Conservation (phyloP, 306 rosid genomes). For the Cicer yamashitae region DNA sequence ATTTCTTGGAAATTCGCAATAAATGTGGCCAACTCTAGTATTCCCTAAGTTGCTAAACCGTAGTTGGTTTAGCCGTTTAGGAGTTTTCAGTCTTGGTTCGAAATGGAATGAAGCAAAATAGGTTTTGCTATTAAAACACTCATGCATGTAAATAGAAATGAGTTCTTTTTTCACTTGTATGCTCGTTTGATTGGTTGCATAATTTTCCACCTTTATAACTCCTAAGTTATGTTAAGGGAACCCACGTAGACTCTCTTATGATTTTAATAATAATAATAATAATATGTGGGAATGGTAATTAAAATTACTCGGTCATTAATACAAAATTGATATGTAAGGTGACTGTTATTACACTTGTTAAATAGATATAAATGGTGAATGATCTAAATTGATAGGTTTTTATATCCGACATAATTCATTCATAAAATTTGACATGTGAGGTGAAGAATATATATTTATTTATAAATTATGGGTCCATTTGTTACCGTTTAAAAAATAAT, state of each 20-base stretch:
- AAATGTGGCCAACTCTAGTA: conserved; percentile 37
- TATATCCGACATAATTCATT: too few relatives aligned
- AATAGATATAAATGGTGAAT: too few relatives aligned
- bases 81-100: conserved; percentile 35
- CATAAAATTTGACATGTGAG: too few relatives aligned
- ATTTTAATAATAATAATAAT: neutral
- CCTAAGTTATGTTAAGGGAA: neutral
- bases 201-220: neutral
- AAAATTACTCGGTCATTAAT: neutral
- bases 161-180: conserved; percentile 34
- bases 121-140: conserved; percentile 29
- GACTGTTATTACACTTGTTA: too few relatives aligned
- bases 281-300: neutral
- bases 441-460: too few relatives aligned
- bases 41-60: conserved; percentile 40
- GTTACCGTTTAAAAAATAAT: too few relatives aligned
- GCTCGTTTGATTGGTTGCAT: conserved; percentile 29
- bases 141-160: neutral
- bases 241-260: conserved; percentile 6
- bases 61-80: conserved; percentile 33
- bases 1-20: conserved; percentile 57
- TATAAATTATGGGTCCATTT: too few relatives aligned
- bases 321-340: too few relatives aligned
- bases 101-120: conserved; percentile 34
- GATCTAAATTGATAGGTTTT: too few relatives aligned